phyloP scores from a whole-genome alignment of 2,329 filamentous ascomycete species.

The Claviceps digitariae region DNA sequence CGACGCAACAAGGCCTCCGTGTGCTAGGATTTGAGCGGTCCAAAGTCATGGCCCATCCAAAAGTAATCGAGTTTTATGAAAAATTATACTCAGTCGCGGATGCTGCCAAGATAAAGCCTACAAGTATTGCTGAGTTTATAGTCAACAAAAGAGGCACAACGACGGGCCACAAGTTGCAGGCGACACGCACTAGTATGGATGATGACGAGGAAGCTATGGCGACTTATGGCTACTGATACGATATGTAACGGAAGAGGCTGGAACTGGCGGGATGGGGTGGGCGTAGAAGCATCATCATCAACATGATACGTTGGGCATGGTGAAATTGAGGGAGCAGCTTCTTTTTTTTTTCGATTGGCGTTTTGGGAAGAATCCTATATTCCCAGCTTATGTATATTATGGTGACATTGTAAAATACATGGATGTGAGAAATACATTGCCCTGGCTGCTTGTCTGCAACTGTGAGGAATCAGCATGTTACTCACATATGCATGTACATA shows the following conservation, averaged over 20 bases:
- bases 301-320: neutral
- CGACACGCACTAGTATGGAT: conserved; percentile 21
- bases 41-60: conserved; percentile 89
- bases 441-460: neutral
- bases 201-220: conserved; percentile 38
- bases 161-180: conserved; percentile 8
- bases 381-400: neutral
- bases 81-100: conserved; percentile 57
- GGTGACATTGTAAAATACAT: neutral
- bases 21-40: conserved; percentile 76
- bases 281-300: too few relatives aligned
- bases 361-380: neutral
- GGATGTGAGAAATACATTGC: neutral
- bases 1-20: conserved; percentile 72
- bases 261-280: neutral
- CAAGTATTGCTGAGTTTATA: conserved; percentile 27
- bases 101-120: conserved; percentile 27
- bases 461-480: neutral
- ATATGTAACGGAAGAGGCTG: neutral
- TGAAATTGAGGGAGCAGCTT: neutral
- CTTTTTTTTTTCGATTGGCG: neutral
- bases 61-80: conserved; percentile 74
- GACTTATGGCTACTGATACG: conserved; percentile 26
- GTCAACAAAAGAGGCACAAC: conserved; percentile 18
- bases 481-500: too few relatives aligned